Evolutionary conservation across 768 basidiomycete species (phyloP), one percentile per base, ranked within the genome.

Genomic region (Cyathus striatus): DNA sequence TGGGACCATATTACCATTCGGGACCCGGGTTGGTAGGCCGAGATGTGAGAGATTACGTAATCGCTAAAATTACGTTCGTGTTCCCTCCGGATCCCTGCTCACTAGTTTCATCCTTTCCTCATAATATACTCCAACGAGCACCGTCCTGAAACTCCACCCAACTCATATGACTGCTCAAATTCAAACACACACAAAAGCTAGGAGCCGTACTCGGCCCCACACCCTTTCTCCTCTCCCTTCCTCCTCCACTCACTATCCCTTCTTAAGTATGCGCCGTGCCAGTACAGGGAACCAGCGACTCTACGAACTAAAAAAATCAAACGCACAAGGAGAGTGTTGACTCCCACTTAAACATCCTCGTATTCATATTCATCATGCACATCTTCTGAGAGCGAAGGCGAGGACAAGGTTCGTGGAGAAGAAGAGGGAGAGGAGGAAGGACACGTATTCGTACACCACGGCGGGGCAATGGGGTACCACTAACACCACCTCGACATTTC

Each of bases 111-210:
- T n/a, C n/a, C n/a, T n/a, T n/a, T n/a, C n/a, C n/a, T n/a, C n/a
- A n/a, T n/a, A n/a, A n/a, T n/a, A n/a, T n/a, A n/a, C n/a, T n/a
- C n/a, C n/a, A n/a, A n/a, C n/a, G n/a, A n/a, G n/a, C n/a, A n/a
- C n/a, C n/a, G n/a, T n/a, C 60, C 5, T 69, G 78, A 23, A 64
- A 69, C 16, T 55, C 56, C 0, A 51, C 66, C 7, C 69, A 81
- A 30, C 75, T 79, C 4, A 49, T 65, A 3, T 74, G 73, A 30
- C 71, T 83, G n/a, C 61, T 81, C 32, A 75, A 75, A 33, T 75
- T 79, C n/a, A n/a, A n/a, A n/a, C n/a, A n/a, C 0, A 74, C 77
- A 9, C 68, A 71, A 47, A 83, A 82, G 56, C 69, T 84, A 20
- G 69, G 68, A 9, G 69, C 73, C 13, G 54, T 83, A 3, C 61